Evolutionary conservation across 768 basidiomycete genomes (phyloP).

Genomic region (Boletus speciosus): DNA sequence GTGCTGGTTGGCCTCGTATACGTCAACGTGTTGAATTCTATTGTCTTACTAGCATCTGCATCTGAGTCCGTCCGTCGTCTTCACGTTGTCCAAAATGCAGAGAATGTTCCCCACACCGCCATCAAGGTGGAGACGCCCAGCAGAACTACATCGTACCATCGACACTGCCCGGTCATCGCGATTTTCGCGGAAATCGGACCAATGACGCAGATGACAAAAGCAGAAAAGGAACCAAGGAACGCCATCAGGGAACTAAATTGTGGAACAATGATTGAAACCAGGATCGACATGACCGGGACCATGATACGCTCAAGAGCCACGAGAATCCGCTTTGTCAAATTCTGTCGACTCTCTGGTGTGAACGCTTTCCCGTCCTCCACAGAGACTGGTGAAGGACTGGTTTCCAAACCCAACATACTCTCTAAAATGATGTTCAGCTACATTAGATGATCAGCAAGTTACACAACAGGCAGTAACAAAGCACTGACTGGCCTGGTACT

Average conservation of each 20-base stretch:
- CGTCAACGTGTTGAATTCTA: not conserved
- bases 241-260: slow-evolving; percentile 84
- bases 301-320: slow-evolving; percentile 53
- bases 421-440: slow-evolving; percentile 83
- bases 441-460: not conserved
- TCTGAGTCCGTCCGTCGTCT: not conserved
- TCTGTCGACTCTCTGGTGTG: slow-evolving; percentile 5
- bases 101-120: slow-evolving; percentile 75
- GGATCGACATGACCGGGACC: slow-evolving; percentile 58
- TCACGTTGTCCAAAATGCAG: slow-evolving; percentile 49
- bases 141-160: slow-evolving; percentile 50
- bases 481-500: slow-evolving; percentile 69
- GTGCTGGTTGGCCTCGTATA: not conserved
- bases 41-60: not conserved
- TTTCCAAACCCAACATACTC: slow-evolving; percentile 68
- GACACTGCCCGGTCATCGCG: slow-evolving; percentile 48
- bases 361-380: slow-evolving; percentile 28
- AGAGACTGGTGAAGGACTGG: slow-evolving; percentile 5
- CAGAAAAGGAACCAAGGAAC: slow-evolving; percentile 87
- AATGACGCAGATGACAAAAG: slow-evolving; percentile 71
- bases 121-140: slow-evolving; percentile 54
- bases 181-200: slow-evolving; percentile 74
- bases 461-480: not conserved
- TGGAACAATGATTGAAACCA: slow-evolving; percentile 71
- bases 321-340: slow-evolving; percentile 36